phyloP scores from a whole-genome alignment of 176 grass and related monocot genomes.

The Triticum urartu region DNA sequence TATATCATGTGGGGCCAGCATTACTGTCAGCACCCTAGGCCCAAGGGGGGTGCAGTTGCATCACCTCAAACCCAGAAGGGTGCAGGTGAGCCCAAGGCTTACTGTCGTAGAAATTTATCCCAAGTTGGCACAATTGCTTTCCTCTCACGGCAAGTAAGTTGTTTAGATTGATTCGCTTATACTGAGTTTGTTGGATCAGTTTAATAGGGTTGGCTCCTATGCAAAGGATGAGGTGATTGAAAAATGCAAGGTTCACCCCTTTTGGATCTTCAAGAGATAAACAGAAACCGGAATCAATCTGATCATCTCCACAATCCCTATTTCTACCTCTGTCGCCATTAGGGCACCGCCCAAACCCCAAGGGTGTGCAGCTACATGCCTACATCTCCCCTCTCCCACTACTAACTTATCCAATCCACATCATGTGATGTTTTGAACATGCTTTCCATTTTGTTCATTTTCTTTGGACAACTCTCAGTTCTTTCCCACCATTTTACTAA shows the following conservation, averaged over 20 bases:
- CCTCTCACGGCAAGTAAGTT: not conserved
- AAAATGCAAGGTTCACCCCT: not conserved
- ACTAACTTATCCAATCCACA: not conserved
- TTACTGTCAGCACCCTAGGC: not conserved
- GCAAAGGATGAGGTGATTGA: not conserved
- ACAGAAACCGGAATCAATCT: not conserved
- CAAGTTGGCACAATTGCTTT: not conserved
- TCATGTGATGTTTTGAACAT: not conserved
- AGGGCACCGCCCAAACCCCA: not conserved
- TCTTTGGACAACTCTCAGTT: not conserved
- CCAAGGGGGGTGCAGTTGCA: not conserved
- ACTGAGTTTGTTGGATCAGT: not conserved
- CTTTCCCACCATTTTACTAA: not conserved
- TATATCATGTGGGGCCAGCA: not conserved
- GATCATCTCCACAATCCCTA: not conserved
- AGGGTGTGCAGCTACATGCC: not conserved
- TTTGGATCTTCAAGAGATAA: not conserved
- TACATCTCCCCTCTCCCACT: not conserved
- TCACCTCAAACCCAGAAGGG: not conserved
- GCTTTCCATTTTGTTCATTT: not conserved
- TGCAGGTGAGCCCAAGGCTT: not conserved
- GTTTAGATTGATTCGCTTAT: not conserved
- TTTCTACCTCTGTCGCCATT: not conserved
- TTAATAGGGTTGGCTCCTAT: not conserved
- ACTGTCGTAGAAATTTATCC: not conserved